These are phyloP conservation scores for Citropsis articulata DNA, from an alignment of 345 rosid species.

Conservation along the genomic window DNA sequence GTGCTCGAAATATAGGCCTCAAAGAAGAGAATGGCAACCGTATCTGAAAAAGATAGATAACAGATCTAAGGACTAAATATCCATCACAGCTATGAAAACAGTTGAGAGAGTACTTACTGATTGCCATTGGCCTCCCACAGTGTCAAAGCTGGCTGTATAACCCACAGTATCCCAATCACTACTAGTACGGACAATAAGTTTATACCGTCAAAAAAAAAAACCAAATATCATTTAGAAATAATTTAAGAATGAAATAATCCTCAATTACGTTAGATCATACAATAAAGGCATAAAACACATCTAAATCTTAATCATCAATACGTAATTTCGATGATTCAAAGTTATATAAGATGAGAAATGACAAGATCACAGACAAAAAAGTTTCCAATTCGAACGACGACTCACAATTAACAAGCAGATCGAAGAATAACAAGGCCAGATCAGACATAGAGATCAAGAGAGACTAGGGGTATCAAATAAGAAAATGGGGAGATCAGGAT, in stretches of 20 bases:
- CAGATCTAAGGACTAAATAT: background rate
- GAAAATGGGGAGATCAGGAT: background rate
- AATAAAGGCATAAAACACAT: background rate
- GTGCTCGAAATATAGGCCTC: slow-evolving; percentile 87
- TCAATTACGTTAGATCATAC: background rate
- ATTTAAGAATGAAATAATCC: background rate
- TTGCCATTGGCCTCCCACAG: slow-evolving; percentile 80
- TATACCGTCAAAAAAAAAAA: slow-evolving; percentile 46
- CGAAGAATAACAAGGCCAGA: background rate
- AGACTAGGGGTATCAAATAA: background rate
- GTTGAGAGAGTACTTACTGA: slow-evolving; percentile 45
- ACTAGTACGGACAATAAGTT: slow-evolving; percentile 72
- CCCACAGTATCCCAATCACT: slow-evolving; percentile 94
- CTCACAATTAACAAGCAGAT: background rate
- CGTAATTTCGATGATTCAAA: background rate
- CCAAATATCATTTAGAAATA: background rate
- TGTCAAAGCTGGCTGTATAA: slow-evolving; percentile 78
- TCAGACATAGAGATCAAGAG: background rate
- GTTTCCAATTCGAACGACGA: background rate
- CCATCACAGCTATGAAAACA: background rate
- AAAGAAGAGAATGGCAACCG: slow-evolving; percentile 73
- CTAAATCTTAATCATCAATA: slow-evolving; percentile 2
- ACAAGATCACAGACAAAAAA: background rate
- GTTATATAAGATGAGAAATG: background rate
- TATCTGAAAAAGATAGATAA: slow-evolving; percentile 37